Conservation (phyloP, 805 yeast species). For the Hanseniaspora clermontiae region DNA sequence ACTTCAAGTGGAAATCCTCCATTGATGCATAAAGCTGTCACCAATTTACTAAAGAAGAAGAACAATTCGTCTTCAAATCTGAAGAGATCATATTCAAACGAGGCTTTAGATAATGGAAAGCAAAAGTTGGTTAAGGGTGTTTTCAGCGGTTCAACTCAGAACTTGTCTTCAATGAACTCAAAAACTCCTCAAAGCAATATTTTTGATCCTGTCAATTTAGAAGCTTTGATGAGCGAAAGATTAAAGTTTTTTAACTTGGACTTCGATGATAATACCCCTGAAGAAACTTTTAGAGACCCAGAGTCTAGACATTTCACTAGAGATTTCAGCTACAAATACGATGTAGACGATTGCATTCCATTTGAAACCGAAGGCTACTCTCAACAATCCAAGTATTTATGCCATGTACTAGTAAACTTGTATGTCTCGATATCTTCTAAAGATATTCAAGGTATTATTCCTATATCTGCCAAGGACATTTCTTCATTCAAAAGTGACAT, state of each 20-base stretch:
- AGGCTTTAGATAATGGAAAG: neutral
- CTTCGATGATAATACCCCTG: constrained; percentile 35
- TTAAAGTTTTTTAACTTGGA: constrained; percentile 37
- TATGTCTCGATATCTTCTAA: constrained; percentile 64
- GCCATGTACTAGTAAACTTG: constrained; percentile 68
- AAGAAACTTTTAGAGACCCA: constrained; percentile 24
- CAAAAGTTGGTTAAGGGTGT: neutral
- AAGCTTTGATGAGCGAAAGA: constrained; percentile 23
- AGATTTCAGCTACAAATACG: constrained; percentile 25
- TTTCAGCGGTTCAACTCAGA: neutral
- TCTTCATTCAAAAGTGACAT: constrained; percentile 33
- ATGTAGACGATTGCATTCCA: constrained; percentile 42
- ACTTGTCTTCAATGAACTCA: neutral
- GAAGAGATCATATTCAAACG: neutral
- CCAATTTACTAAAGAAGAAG: neutral
- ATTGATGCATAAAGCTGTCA: constrained; percentile 6
- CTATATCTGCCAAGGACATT: constrained; percentile 56
- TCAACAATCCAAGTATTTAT: constrained; percentile 60
- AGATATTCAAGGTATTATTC: constrained; percentile 60
- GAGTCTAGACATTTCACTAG: constrained; percentile 32
- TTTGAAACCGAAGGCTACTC: constrained; percentile 55
- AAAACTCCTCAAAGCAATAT: neutral
- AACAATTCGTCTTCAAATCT: neutral
- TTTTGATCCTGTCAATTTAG: constrained; percentile 21
- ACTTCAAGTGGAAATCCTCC: neutral